These are phyloP conservation scores for Neoboletus brunneissimus DNA, from an alignment of 768 basidiomycete species.

Conservation along the genomic window DNA sequence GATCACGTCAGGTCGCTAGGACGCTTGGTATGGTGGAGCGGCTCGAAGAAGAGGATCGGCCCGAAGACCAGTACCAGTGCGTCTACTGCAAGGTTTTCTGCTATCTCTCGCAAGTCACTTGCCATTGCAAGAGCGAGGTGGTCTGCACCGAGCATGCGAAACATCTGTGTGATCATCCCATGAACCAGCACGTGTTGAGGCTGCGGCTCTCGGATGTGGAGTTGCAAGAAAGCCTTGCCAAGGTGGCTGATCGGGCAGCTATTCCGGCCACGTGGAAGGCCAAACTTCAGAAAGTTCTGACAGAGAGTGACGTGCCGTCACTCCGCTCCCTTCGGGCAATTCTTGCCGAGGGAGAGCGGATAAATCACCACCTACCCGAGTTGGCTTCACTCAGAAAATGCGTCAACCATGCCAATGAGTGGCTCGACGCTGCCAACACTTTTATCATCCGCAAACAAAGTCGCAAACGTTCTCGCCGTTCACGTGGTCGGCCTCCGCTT, in stretches of 20 bases:
- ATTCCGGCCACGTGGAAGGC: constrained; percentile 73
- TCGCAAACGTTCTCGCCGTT: constrained; percentile 69
- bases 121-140: constrained; percentile 72
- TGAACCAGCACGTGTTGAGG: constrained; percentile 59
- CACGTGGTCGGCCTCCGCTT: constrained; percentile 51
- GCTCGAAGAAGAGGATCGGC: constrained; percentile 73
- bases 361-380: constrained; percentile 72
- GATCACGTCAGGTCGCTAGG: constrained; percentile 62
- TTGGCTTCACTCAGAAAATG: constrained; percentile 71
- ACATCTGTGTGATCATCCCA: constrained; percentile 66
- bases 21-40: constrained; percentile 59
- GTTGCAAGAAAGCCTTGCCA: constrained; percentile 60
- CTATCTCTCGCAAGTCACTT: constrained; percentile 91
- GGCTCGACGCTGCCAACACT: constrained; percentile 81
- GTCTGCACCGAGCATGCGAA: constrained; percentile 85
- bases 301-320: constrained; percentile 66
- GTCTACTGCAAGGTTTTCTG: constrained; percentile 88
- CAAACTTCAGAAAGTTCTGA: constrained; percentile 64
- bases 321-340: constrained; percentile 77
- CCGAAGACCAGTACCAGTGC: constrained; percentile 97
- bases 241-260: constrained; percentile 67
- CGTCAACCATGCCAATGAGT: constrained; percentile 77
- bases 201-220: constrained; percentile 82
- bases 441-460: constrained; percentile 79
- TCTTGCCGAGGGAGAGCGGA: constrained; percentile 87